These are phyloP conservation scores for Amborella trichopoda DNA, from an alignment of 164 flowering plant species.

Conservation along the genomic window DNA sequence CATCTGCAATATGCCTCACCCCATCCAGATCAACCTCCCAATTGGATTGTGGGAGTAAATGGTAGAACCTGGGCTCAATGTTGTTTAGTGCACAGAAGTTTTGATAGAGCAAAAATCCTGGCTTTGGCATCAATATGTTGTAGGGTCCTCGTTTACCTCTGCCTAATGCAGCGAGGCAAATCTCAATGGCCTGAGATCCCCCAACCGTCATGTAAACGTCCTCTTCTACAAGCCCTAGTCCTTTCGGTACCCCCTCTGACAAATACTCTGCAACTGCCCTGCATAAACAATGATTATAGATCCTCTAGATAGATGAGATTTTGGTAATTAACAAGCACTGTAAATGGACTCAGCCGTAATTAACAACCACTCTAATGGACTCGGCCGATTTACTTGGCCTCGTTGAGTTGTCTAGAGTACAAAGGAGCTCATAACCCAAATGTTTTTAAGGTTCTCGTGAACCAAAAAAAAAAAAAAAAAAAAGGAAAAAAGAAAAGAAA, in stretches of 20 bases:
- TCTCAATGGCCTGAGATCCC: slow-evolving; percentile 81
- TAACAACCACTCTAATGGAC: too few species aligned
- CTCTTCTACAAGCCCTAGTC: slow-evolving; percentile 43
- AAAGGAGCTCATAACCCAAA: too few species aligned
- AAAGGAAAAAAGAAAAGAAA: too few species aligned
- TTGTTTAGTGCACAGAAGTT: slow-evolving; percentile 49
- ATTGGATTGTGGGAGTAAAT: slow-evolving; percentile 63
- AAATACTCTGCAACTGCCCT: slow-evolving; percentile 85
- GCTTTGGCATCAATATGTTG: slow-evolving; percentile 80
- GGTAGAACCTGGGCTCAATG: slow-evolving; percentile 49
- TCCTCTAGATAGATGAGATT: too few species aligned
- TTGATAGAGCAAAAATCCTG: slow-evolving; percentile 79
- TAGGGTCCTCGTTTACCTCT: slow-evolving; percentile 75
- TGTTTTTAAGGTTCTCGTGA: too few species aligned
- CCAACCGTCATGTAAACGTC: slow-evolving; percentile 83
- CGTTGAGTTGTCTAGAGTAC: too few species aligned
- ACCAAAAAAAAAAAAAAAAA: too few species aligned
- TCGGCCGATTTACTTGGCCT: too few species aligned
- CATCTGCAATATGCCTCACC: slow-evolving; percentile 64
- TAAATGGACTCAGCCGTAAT: too few species aligned
- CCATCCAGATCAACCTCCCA: slow-evolving; percentile 86
- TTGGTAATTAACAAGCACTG: too few species aligned
- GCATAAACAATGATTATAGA: too few species aligned
- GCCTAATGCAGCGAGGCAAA: slow-evolving; percentile 49
- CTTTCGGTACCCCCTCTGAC: slow-evolving; percentile 67